Conservation (phyloP, 2,329 filamentous ascomycete genomes). For the Colletotrichum brevisporum region DNA sequence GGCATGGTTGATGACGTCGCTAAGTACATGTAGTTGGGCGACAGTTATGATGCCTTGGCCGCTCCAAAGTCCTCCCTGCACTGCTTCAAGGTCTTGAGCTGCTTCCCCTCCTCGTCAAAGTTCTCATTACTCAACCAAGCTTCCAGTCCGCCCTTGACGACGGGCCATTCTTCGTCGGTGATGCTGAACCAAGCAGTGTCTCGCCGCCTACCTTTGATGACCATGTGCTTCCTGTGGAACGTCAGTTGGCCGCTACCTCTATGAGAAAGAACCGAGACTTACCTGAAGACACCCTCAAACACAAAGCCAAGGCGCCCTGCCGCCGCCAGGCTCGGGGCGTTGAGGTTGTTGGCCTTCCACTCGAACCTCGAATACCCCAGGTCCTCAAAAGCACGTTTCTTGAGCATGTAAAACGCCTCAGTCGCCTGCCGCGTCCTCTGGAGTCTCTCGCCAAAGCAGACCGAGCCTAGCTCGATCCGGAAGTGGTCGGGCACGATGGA, state of each 20-base stretch:
- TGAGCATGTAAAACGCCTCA: constrained; percentile 70
- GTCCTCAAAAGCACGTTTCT: constrained; percentile 66
- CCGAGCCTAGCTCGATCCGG: constrained; percentile 69
- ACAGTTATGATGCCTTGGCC: neutral
- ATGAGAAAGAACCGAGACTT: neutral
- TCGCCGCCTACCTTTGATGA: constrained; percentile 68
- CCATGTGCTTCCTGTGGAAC: constrained; percentile 65
- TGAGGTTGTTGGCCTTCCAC: constrained; percentile 75
- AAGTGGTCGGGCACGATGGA: constrained; percentile 63
- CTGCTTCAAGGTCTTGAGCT: constrained; percentile 61
- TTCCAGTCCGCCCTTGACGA: constrained; percentile 61
- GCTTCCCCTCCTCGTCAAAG: constrained; percentile 68
- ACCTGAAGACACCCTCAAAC: constrained; percentile 72
- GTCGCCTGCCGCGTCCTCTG: constrained; percentile 70
- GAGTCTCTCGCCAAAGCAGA: constrained; percentile 65
- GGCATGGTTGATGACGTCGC: too few relatives aligned
- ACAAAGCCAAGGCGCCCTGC: constrained; percentile 71
- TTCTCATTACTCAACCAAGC: constrained; percentile 68
- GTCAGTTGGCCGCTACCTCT: neutral
- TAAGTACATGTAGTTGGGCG: too few relatives aligned
- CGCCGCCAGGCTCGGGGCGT: constrained; percentile 66
- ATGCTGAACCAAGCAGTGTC: constrained; percentile 75
- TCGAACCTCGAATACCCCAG: constrained; percentile 71
- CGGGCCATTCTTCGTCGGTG: constrained; percentile 70
- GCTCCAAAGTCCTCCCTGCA: constrained; percentile 42